Evolutionary conservation across 179 eudicot species (phyloP).

Genomic region (Dionaea muscipula): DNA sequence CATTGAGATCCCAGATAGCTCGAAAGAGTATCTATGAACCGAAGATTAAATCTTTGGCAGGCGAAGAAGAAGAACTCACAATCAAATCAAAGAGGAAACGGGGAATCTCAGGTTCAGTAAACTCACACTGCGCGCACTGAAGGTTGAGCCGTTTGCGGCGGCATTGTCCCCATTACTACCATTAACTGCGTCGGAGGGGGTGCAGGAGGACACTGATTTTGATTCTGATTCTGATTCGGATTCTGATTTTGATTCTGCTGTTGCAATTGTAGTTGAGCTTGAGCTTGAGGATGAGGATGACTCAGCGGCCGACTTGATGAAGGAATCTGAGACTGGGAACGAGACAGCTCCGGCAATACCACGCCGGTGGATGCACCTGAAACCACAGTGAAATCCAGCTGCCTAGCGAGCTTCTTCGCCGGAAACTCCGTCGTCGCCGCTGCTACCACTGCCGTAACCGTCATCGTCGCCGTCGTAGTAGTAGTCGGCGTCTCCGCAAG

Average conservation of each 20-base stretch:
- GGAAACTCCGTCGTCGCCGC: constrained; percentile 31
- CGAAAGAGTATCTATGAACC: too few species aligned
- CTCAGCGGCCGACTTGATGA: constrained; percentile 15
- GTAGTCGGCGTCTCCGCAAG: constrained; percentile 15
- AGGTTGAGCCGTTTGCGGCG: constrained; percentile 28
- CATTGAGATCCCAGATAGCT: too few species aligned
- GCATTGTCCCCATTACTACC: constrained; percentile 20
- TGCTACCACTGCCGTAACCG: constrained; percentile 5
- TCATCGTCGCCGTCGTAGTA: neutral
- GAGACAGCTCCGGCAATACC: constrained; percentile 14
- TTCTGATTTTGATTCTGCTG: constrained; percentile 2
- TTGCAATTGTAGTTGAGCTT: constrained; percentile 6
- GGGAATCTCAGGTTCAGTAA: neutral
- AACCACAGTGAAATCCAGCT: constrained; percentile 59
- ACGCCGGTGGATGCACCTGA: constrained; percentile 13
- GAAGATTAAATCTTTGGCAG: constrained; percentile 1
- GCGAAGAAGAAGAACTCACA: neutral
- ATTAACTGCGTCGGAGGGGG: constrained; percentile 13
- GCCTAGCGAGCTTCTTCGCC: constrained; percentile 69
- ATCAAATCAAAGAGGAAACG: neutral
- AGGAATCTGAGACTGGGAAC: constrained; percentile 7
- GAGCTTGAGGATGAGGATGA: constrained; percentile 10
- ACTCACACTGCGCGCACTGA: constrained; percentile 49
- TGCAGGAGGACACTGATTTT: constrained; percentile 7
- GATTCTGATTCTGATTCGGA: neutral